Evolutionary conservation across 768 basidiomycete genomes (phyloP).

Genomic region (Tubosaeta sp.): DNA sequence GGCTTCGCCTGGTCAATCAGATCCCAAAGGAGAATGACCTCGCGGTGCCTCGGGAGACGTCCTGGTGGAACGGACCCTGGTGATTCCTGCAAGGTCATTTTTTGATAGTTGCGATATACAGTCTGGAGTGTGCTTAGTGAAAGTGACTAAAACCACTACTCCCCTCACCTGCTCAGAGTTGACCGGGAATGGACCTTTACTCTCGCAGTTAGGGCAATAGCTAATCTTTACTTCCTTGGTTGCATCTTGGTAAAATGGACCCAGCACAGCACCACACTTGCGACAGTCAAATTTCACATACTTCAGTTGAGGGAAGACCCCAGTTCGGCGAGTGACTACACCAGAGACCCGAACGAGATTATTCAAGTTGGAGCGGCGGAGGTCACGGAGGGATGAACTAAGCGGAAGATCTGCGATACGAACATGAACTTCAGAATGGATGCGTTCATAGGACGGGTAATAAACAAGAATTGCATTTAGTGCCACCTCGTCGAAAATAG

Average conservation of each 20-base stretch:
- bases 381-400: conserved; percentile 85
- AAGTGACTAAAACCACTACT: neutral
- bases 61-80: conserved; percentile 98
- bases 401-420: conserved; percentile 93
- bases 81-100: conserved; percentile 97
- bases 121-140: conserved; percentile 51
- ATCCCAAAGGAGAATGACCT: conserved; percentile 96
- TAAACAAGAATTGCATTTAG: conserved; percentile 91
- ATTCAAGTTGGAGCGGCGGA: conserved; percentile 89
- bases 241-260: conserved; percentile 98
- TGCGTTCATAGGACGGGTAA: conserved; percentile 94
- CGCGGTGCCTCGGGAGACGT: conserved; percentile 92
- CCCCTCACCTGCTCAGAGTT: conserved; percentile 87
- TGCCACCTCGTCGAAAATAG: conserved; percentile 94
- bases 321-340: conserved; percentile 91
- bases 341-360: conserved; percentile 93
- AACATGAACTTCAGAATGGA: conserved; percentile 97
- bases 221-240: conserved; percentile 91
- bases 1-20: conserved; percentile 97
- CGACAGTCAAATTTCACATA: conserved; percentile 98
- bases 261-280: conserved; percentile 90
- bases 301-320: conserved; percentile 99
- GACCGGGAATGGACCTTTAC: conserved; percentile 91
- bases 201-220: conserved; percentile 91
- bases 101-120: conserved; percentile 97